phyloP scores from a whole-genome alignment of 371 early-diverging fungal species.

The Mucor mucedo region DNA sequence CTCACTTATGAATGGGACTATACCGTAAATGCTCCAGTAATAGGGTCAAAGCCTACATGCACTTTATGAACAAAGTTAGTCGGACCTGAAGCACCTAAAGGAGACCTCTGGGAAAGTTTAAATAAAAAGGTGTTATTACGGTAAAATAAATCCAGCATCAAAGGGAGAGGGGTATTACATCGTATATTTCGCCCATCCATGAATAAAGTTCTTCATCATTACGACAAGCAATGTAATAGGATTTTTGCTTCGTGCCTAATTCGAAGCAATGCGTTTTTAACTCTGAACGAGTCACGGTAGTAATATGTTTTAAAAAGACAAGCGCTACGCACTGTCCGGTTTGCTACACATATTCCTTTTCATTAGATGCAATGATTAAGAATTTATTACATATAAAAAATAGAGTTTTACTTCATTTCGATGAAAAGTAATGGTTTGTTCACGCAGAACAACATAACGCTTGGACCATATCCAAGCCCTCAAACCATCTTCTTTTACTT shows the following conservation, averaged over 20 bases:
- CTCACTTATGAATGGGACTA: not conserved
- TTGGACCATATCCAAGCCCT: constrained; percentile 85
- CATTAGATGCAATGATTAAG: too few relatives aligned
- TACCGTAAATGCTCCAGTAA: constrained; percentile 81
- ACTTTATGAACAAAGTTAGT: constrained; percentile 86
- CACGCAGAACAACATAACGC: constrained; percentile 83
- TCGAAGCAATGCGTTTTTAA: constrained; percentile 80
- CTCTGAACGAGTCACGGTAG: constrained; percentile 71
- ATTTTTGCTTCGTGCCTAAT: constrained; percentile 72
- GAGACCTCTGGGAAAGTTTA: constrained; percentile 37
- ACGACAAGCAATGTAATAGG: constrained; percentile 74
- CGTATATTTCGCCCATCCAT: constrained; percentile 88
- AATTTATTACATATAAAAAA: constrained; percentile 47
- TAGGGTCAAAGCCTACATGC: constrained; percentile 88
- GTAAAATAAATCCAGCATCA: not conserved
- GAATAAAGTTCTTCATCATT: constrained; percentile 86
- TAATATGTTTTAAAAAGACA: constrained; percentile 78
- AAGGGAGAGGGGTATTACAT: constrained; percentile 35
- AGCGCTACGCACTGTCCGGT: constrained; percentile 58
- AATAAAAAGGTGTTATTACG: not conserved
- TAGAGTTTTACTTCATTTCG: constrained; percentile 71
- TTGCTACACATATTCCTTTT: constrained; percentile 26
- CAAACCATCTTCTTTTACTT: constrained; percentile 80
- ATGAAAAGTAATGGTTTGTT: constrained; percentile 83
- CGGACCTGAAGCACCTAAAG: constrained; percentile 71